phyloP scores from a whole-genome alignment of 305 asterid species.

The Fraxinus paxiana region DNA sequence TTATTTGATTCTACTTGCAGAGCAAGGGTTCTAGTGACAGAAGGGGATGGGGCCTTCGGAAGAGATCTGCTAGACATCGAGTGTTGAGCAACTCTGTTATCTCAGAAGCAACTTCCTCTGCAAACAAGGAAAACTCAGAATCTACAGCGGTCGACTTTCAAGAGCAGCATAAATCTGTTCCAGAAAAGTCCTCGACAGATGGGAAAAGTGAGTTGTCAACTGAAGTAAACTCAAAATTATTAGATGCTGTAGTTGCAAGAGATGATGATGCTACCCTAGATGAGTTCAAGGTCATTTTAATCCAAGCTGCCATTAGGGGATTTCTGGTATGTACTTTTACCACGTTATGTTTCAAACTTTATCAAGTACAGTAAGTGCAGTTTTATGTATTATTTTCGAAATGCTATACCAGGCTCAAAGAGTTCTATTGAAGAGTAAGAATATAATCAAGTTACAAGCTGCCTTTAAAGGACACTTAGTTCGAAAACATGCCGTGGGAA shows the following conservation, averaged over 20 bases:
- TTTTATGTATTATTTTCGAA: conserved; percentile 14
- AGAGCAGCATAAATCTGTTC: conserved; percentile 38
- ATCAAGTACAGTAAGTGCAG: conserved; percentile 12
- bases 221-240: conserved; percentile 34
- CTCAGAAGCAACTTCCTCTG: conserved; percentile 57
- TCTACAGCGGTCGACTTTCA: conserved; percentile 44
- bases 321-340: conserved; percentile 52
- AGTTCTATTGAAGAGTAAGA: conserved; percentile 54
- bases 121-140: conserved; percentile 56
- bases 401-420: conserved; percentile 59
- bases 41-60: conserved; percentile 90
- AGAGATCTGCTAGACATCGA: conserved; percentile 80
- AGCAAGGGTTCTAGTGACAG: conserved; percentile 66
- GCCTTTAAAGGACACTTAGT: conserved; percentile 88
- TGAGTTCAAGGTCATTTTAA: conserved; percentile 51
- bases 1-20: conserved; percentile 36
- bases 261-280: conserved; percentile 40
- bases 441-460: conserved; percentile 75
- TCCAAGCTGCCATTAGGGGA: conserved; percentile 75
- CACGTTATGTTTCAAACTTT: conserved; percentile 7
- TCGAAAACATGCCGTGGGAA: conserved; percentile 82
- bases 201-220: conserved; percentile 45
- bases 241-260: conserved; percentile 27
- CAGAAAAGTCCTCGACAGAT: conserved; percentile 53
- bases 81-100: conserved; percentile 62